Conservation (phyloP, 2,329 filamentous ascomycete species). For the Huntiella savannae region DNA sequence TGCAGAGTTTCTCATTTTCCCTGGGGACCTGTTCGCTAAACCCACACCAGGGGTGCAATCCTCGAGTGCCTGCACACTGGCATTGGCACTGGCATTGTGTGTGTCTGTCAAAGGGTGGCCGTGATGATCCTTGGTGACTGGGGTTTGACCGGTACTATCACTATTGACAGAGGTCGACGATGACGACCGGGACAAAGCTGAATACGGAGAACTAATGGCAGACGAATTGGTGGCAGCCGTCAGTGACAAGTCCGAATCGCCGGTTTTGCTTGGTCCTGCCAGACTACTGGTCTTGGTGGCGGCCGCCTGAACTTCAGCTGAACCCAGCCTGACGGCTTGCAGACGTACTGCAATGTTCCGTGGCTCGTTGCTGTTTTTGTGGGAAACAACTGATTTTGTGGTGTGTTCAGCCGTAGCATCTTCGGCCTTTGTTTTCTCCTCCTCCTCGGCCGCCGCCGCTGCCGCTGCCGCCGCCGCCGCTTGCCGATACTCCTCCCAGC, state of each 20-base stretch:
- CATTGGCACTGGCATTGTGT: too few relatives aligned
- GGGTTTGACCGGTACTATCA: not conserved
- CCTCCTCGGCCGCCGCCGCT: conserved; percentile 21
- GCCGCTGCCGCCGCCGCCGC: conserved; percentile 16
- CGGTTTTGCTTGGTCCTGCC: not conserved
- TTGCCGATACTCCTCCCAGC: conserved; percentile 26
- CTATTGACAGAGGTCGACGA: not conserved
- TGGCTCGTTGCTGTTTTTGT: not conserved
- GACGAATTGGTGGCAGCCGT: too few relatives aligned
- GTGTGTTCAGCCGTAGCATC: too few relatives aligned
- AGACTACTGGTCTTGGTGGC: not conserved
- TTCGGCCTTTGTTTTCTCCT: conserved; percentile 1
- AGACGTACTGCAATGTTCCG: conserved; percentile 6
- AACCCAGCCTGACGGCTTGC: conserved; percentile 2
- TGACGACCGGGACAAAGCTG: too few relatives aligned
- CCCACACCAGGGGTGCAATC: too few relatives aligned
- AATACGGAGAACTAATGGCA: too few relatives aligned
- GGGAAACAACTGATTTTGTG: too few relatives aligned
- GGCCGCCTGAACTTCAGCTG: conserved; percentile 4
- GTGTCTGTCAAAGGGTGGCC: too few relatives aligned
- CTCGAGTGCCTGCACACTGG: too few relatives aligned
- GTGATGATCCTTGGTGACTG: not conserved
- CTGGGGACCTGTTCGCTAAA: not conserved
- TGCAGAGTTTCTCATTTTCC: not conserved
- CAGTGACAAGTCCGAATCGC: too few relatives aligned